phyloP scores from a whole-genome alignment of 139 green algal genomes.

The Marvania coccoides region DNA sequence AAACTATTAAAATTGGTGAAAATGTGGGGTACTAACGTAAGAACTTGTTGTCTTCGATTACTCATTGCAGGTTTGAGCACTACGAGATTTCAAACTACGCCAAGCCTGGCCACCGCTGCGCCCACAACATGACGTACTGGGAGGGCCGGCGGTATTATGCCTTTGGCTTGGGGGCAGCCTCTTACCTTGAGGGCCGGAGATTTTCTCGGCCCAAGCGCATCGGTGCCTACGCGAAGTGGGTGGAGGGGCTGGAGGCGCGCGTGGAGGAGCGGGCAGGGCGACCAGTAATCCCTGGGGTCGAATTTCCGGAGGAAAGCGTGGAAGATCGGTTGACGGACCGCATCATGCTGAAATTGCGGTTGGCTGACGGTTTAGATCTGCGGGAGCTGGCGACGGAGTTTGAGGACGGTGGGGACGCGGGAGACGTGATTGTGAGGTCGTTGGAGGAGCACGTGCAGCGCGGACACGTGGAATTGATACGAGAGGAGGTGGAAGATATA shows the following conservation, averaged over 20 bases:
- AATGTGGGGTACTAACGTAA: too few species aligned
- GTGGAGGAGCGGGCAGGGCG: not conserved
- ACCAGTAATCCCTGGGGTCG: not conserved
- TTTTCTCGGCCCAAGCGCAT: slow-evolving; percentile 68
- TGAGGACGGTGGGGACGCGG: slow-evolving; percentile 5
- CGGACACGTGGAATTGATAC: slow-evolving; percentile 18
- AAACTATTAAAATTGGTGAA: too few species aligned
- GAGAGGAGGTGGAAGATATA: not conserved
- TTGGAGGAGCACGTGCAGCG: slow-evolving; percentile 23
- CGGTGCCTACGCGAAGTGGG: slow-evolving; percentile 62
- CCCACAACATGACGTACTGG: slow-evolving; percentile 94
- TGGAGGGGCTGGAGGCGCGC: slow-evolving; percentile 31
- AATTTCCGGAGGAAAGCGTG: slow-evolving; percentile 9
- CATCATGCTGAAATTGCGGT: slow-evolving; percentile 78
- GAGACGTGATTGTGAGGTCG: slow-evolving; percentile 3
- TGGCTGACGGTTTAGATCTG: slow-evolving; percentile 63
- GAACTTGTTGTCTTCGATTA: too few species aligned
- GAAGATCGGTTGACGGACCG: slow-evolving; percentile 70
- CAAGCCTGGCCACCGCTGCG: slow-evolving; percentile 54
- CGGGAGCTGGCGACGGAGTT: slow-evolving; percentile 6
- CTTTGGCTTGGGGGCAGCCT: slow-evolving; percentile 85
- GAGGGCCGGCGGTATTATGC: slow-evolving; percentile 58
- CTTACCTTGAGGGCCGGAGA: slow-evolving; percentile 55
- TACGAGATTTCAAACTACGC: slow-evolving; percentile 95
- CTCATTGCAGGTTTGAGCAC: slow-evolving; percentile 88